Evolutionary conservation across 2,329 filamentous ascomycete species (phyloP).

Genomic region (Aspergillus sp.): DNA sequence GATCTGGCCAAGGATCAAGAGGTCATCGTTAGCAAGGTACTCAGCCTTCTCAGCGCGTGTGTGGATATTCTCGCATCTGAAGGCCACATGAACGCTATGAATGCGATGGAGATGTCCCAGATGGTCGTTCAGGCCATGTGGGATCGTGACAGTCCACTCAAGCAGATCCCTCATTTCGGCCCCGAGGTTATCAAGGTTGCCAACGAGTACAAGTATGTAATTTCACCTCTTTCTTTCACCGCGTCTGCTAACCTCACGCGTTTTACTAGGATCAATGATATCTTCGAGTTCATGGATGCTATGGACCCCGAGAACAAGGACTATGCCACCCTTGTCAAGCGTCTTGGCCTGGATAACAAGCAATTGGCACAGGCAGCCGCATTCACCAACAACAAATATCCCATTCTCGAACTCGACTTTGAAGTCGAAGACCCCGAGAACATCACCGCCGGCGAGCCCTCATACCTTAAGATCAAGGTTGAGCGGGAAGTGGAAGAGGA

Average conservation of each 20-base stretch:
- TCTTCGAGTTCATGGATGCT: conserved; percentile 97
- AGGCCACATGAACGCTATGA: conserved; percentile 95
- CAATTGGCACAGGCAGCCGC: conserved; percentile 88
- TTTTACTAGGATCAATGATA: conserved; percentile 75
- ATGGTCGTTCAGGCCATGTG: conserved; percentile 99
- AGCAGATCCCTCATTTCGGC: conserved; percentile 95
- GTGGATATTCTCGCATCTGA: conserved; percentile 96
- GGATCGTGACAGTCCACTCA: conserved; percentile 95
- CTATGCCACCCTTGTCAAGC: conserved; percentile 76
- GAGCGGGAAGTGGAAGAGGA: conserved; percentile 78
- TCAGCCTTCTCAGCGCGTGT: conserved; percentile 86
- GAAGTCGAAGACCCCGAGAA: conserved; percentile 80
- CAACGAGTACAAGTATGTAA: conserved; percentile 72
- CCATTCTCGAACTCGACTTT: conserved; percentile 90
- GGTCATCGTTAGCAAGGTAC: conserved; percentile 78
- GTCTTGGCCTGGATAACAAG: conserved; percentile 75
- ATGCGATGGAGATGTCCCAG: conserved; percentile 98
- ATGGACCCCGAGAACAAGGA: conserved; percentile 96
- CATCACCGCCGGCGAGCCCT: conserved; percentile 77
- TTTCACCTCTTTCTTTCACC: not conserved
- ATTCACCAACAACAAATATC: conserved; percentile 96
- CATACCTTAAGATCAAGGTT: conserved; percentile 82
- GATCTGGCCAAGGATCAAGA: conserved; percentile 97
- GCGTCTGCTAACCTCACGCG: conserved; percentile 24
- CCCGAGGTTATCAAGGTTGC: conserved; percentile 81